These are phyloP conservation scores for Penicillium silybi DNA, from an alignment of 495 filamentous ascomycete species.

Conservation along the genomic window DNA sequence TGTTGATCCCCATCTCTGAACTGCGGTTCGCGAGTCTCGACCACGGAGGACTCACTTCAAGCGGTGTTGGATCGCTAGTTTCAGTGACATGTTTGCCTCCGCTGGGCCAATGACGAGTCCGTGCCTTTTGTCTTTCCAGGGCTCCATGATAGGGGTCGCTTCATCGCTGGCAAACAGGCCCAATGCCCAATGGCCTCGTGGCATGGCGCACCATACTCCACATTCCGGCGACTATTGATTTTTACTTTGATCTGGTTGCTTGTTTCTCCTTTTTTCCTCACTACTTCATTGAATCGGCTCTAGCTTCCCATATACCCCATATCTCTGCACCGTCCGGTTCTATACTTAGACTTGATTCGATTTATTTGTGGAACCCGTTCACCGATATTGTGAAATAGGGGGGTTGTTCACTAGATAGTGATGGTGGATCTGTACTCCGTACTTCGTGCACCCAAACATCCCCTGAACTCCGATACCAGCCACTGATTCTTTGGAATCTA, in stretches of 20 bases:
- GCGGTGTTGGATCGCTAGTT: slow-evolving; percentile 9
- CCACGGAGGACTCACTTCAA: slow-evolving; percentile 3
- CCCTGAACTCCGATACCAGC: background rate
- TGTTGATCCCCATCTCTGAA: slow-evolving; percentile 2
- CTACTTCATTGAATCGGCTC: background rate
- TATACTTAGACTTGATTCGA: slow-evolving; percentile 1
- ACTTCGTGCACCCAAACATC: no score
- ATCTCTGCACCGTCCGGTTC: background rate
- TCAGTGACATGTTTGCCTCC: background rate
- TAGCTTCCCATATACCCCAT: background rate
- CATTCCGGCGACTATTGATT: slow-evolving; percentile 15
- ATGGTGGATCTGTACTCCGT: background rate
- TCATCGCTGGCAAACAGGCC: no score
- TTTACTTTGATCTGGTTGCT: slow-evolving; percentile 6
- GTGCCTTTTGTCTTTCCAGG: background rate
- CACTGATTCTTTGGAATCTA: background rate
- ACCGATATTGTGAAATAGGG: background rate
- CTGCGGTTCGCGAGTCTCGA: slow-evolving; percentile 8
- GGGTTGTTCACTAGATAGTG: background rate
- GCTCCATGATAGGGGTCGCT: slow-evolving; percentile 20
- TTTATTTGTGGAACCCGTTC: background rate
- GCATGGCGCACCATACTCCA: slow-evolving; percentile 17
- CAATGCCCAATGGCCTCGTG: slow-evolving; percentile 17
- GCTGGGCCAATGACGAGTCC: background rate
- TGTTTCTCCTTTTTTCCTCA: background rate